phyloP scores from a whole-genome alignment of 2,329 filamentous ascomycete species.

The Dothistroma septosporum region DNA sequence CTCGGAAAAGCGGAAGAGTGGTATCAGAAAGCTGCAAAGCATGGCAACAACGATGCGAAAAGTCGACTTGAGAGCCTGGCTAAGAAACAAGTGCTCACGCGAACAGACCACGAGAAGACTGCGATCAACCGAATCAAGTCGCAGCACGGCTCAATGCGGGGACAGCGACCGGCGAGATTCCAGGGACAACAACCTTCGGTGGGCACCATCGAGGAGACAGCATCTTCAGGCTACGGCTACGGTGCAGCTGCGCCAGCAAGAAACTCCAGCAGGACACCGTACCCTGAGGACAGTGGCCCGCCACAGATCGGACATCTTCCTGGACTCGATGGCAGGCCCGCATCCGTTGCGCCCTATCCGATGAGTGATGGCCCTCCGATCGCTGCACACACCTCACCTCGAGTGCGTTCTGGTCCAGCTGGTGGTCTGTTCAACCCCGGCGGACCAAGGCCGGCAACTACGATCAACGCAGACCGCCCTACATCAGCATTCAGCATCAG shows the following conservation, averaged over 20 bases:
- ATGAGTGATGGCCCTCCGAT: conserved; percentile 59
- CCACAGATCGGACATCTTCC: conserved; percentile 21
- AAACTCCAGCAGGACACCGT: conserved; percentile 27
- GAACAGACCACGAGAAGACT: conserved; percentile 87
- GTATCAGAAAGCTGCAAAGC: conserved; percentile 85
- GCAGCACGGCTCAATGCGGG: conserved; percentile 50
- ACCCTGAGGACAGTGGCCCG: conserved; percentile 34
- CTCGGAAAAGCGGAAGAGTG: conserved; percentile 77
- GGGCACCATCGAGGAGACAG: conserved; percentile 14
- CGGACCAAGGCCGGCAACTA: conserved; percentile 34
- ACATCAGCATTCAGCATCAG: conserved; percentile 43
- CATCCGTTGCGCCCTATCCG: conserved; percentile 65
- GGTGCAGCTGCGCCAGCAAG: conserved; percentile 16
- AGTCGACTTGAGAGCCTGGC: conserved; percentile 78
- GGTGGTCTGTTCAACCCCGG: conserved; percentile 38
- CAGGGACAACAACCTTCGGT: conserved; percentile 32
- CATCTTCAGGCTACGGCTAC: conserved; percentile 15
- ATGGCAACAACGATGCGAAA: conserved; percentile 86
- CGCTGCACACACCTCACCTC: conserved; percentile 7
- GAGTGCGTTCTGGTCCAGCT: conserved; percentile 21
- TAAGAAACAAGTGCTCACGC: conserved; percentile 71
- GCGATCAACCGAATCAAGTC: conserved; percentile 78
- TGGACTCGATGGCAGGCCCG: conserved; percentile 36
- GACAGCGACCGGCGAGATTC: conserved; percentile 44
- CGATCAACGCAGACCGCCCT: conserved; percentile 47